Evolutionary conservation across 2,329 filamentous ascomycete genomes (phyloP), one percentile per base, ranked within the genome.

Genomic region (Cladosporium halotolerans): DNA sequence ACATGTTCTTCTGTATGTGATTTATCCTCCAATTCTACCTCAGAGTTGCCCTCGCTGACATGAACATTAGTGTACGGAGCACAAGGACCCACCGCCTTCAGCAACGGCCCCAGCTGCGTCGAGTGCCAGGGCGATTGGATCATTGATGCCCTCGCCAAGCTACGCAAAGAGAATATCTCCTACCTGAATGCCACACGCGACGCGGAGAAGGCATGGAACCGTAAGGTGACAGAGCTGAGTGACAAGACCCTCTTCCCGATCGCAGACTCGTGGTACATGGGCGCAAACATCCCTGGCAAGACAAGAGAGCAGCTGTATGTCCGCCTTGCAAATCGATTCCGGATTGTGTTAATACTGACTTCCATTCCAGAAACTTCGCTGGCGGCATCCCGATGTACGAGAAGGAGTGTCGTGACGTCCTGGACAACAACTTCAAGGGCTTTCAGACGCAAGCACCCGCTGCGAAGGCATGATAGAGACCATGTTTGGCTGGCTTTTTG

Each of bases 71-170:
- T 74, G 10, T 76, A 76, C 58, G 73, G 73, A 2, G 68, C 73
- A 4, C 74, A 76, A 53, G 73, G 71, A 0, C 73, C 73, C 0
- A 76, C 73, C 0, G 73, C 73, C 2, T 74, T 75, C 60, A 69
- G 66, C 50, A 76, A 76, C 47, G 73, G 73, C 0, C 73, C 73
- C 2, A 72, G 66, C 31, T 75, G 72, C 56, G 64, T 74, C 18
- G 72, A 76, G 55, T 64, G 68, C 4, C 73, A 76, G 58, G 70
- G 68, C 11, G 71, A 76, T 45, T 76, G 70, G 65, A 72, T 76
- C 34, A 69, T 73, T 32, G 70, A 73, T 46, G 66, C 68, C 9
- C 70, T 76, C 55, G 65, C 66, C 44, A 69, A 68, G 60, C 56
- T 69, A 7, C 59, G 62, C 41, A 64, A 69, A 9, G 65, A 73